Evolutionary conservation across 306 rosid species (phyloP).

Genomic region (Quercus glauca): DNA sequence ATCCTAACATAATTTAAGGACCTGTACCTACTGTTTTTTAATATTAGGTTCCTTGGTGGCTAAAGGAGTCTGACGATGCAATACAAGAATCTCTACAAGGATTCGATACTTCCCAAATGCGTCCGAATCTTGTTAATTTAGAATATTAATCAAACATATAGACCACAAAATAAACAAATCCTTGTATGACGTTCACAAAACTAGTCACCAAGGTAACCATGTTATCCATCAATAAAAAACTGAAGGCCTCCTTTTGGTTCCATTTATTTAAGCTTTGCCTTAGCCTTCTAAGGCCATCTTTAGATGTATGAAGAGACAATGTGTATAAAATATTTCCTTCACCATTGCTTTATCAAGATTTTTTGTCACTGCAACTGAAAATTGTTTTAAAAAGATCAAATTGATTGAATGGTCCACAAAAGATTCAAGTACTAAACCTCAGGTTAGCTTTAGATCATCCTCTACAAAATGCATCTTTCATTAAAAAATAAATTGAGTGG

Average conservation of each 20-base stretch:
- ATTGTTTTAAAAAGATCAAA: background rate
- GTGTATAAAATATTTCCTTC: background rate
- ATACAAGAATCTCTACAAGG: background rate
- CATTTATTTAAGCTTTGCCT: background rate
- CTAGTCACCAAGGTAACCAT: background rate
- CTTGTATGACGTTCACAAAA: background rate
- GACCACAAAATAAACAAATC: background rate
- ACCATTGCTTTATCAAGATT: background rate
- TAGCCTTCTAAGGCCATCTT: background rate
- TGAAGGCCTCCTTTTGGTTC: background rate
- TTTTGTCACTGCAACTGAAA: background rate
- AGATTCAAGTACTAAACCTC: background rate
- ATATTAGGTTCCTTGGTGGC: background rate
- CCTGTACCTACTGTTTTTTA: background rate
- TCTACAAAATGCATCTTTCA: background rate
- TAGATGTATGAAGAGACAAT: background rate
- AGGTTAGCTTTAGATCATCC: background rate
- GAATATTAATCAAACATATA: background rate
- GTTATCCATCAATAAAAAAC: background rate
- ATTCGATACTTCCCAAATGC: background rate
- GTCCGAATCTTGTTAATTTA: background rate
- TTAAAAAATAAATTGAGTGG: background rate
- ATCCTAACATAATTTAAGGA: background rate
- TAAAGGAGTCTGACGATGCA: background rate
- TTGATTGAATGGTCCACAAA: background rate